These are phyloP conservation scores for Nothophytophthora sp. DNA, from an alignment of 352 stramenopile genomes.

Conservation along the genomic window DNA sequence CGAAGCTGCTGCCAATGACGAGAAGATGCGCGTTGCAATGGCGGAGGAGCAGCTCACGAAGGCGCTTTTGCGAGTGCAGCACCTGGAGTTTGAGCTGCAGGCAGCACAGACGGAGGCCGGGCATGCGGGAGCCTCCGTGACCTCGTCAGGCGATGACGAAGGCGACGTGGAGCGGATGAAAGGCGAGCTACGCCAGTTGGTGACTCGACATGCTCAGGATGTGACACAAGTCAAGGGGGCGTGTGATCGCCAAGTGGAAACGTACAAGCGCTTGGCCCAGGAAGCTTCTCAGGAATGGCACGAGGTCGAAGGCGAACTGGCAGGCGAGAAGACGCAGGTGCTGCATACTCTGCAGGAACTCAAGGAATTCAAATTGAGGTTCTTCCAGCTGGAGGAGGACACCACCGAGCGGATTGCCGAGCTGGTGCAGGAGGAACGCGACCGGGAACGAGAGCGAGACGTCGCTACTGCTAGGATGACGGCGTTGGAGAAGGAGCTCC, in stretches of 20 bases:
- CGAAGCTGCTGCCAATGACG: slow-evolving; percentile 18
- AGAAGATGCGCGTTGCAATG: slow-evolving; percentile 11
- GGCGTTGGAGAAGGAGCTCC: slow-evolving; percentile 33
- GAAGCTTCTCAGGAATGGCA: slow-evolving; percentile 73
- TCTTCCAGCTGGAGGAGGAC: slow-evolving; percentile 63
- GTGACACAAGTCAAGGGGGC: slow-evolving; percentile 42
- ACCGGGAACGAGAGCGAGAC: slow-evolving; percentile 47
- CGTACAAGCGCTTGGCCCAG: slow-evolving; percentile 60
- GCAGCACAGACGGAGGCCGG: slow-evolving; percentile 27
- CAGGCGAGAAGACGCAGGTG: slow-evolving; percentile 56
- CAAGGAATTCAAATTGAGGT: slow-evolving; percentile 75
- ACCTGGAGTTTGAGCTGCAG: slow-evolving; percentile 65
- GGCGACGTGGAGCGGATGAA: slow-evolving; percentile 26
- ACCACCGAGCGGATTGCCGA: slow-evolving; percentile 65
- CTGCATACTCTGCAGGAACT: slow-evolving; percentile 57
- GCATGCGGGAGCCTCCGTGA: slow-evolving; percentile 1
- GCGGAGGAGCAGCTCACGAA: slow-evolving; percentile 58
- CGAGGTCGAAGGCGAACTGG: slow-evolving; percentile 61
- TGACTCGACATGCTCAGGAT: slow-evolving; percentile 46
- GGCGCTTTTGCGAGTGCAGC: slow-evolving; percentile 53
- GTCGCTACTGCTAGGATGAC: slow-evolving; percentile 6
- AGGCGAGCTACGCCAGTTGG: slow-evolving; percentile 25
- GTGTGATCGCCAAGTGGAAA: slow-evolving; percentile 63
- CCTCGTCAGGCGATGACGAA: background rate
- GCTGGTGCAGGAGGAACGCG: slow-evolving; percentile 56